Base-by-base conservation (phyloP, 192 early-diverging fungal genomes). In the Entophlyctis luteolus region DNA sequence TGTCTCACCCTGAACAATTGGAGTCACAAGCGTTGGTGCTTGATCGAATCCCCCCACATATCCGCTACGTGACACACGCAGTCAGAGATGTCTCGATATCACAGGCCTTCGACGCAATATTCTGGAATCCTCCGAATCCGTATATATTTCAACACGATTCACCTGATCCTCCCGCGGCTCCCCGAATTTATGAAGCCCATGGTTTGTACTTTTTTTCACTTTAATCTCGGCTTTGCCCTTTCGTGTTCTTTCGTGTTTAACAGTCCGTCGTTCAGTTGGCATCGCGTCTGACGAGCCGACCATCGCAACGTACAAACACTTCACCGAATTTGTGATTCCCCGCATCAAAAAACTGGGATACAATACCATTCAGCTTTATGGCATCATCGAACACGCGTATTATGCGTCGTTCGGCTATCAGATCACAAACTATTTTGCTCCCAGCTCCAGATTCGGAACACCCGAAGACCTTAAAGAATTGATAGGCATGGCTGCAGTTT, bases 321-420 rank as follows among this genome's bases (percentile, higher is more conserved):
- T 98, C 65, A 93, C 89, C 2, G 68, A 82, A 23, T 85, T 93
- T 55, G 84, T 92, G 20, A 81, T 98, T 35, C 92, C 91, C 34
- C 84, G 92, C 59, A 95, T 98, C 77, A 79, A 78, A 60, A 75
- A 90, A 52, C 81, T 95, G 2, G 81, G 81, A 6, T 84, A 84
- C 72, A 84, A 84, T 55, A 58, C 67, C 36, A 79, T 84, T 48
- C 83, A 84, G 60, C 48, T 84, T 10, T 81, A 83, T 79, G 96
- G 94, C 33, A 77, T 98, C 50, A 97, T 97, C 94, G 96, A 98
- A 75, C 96, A 98, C 66, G 93, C 96, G 32, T 98, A 98, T 77
- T 98, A 97, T 67, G 96, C 94, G 37, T 91, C 89, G 5, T 98
- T 98, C 67, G 96, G 96, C 1, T 98, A 98, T 75, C 96, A 98